Base-by-base conservation (phyloP, 257 asterid genomes). In the Jacaranda copaia region DNA sequence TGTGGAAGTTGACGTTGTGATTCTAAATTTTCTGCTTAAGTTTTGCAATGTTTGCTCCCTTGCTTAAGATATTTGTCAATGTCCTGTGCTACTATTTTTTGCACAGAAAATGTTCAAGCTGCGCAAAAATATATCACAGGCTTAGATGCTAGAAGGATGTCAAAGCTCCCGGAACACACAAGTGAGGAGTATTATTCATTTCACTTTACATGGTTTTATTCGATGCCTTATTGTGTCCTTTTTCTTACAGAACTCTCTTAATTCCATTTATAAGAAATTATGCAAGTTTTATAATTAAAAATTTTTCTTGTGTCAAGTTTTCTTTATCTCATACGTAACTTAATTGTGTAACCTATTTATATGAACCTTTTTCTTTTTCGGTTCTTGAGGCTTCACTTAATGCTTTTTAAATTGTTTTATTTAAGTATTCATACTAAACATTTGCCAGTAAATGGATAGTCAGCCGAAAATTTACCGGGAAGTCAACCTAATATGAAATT, bases 41-140 rank as follows among this genome's bases (percentile, higher is more conserved):
- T 35, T 20, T 61, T 48, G 53, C 39, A 1, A 5, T 15, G 51
- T 51, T 51, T 16, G 40, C 45, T 38, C 58, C 53, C 25, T 74
- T 9, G 13, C 65, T n/a, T n/a, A n/a, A n/a, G n/a, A n/a, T 20
- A 53, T 56, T 75, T 46, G 36, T 63, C 19, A n/a, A n/a, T n/a
- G n/a, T 61, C 39, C 60, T n/a, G n/a, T 58, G 48, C 6, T 20
- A 18, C 58, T 58, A 42, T 77, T 67, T 56, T 80, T 39, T 98
- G 99, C 25, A 71, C 87, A 15, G 97, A 96, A 82, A 77, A 90
- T 82, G 89, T 91, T 82, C 98, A 91, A 86, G 96, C 97, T 72
- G 98, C 98, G 55, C 99, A 96, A 77, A 96, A 89, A 68, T 96
- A 85, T 67, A 84, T 96, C 69, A 93, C 99, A 8, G 99, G 99